A percentile compares a stretch with the other conserved stretches of the same genome.
Conservation (phyloP, 331 rosid genomes). For the Acacia pycnantha region DNA sequence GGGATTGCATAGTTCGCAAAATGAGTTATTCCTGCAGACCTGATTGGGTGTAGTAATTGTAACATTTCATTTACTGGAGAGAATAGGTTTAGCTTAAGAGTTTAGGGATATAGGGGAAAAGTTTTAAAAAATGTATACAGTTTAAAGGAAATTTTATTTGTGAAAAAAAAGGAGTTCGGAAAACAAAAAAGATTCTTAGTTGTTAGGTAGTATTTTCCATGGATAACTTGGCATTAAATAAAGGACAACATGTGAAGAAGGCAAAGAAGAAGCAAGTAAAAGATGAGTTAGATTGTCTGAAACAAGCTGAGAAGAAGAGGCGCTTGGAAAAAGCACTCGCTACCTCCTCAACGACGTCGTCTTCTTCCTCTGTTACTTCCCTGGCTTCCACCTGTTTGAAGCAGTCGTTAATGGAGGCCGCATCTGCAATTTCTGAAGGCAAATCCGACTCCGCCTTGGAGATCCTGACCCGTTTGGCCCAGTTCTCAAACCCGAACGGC, state of each 20-base stretch:
- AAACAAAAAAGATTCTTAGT: slow-evolving; percentile 37
- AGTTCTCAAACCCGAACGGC: slow-evolving; percentile 25
- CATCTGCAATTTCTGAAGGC: slow-evolving; percentile 58
- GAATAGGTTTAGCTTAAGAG: slow-evolving; percentile 48
- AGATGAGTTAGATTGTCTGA: slow-evolving; percentile 74
- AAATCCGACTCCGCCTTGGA: slow-evolving; percentile 45
- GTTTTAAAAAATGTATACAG: slow-evolving; percentile 56
- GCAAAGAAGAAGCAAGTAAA: slow-evolving; percentile 94
- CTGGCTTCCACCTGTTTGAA: slow-evolving; percentile 44
- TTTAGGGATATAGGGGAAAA: slow-evolving; percentile 35
- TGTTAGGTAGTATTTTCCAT: slow-evolving; percentile 46
- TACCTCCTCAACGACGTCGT: slow-evolving; percentile 59
- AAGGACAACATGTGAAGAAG: slow-evolving; percentile 84
- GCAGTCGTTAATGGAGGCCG: slow-evolving; percentile 65
- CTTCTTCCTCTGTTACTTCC: slow-evolving; percentile 55
- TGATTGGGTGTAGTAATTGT: slow-evolving; percentile 93
- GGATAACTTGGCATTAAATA: slow-evolving; percentile 81
- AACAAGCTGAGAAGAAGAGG: slow-evolving; percentile 80
- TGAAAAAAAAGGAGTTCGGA: slow-evolving; percentile 35
- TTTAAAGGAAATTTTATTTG: slow-evolving; percentile 46
- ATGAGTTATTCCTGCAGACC: slow-evolving; percentile 98
- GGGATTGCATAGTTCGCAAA: slow-evolving; percentile 94
- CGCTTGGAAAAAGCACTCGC: slow-evolving; percentile 86
- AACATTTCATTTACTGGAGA: slow-evolving; percentile 38
- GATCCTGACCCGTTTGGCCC: slow-evolving; percentile 58